Evolutionary conservation across 805 yeast species (phyloP), one percentile per base, ranked within the genome.

Genomic region (Zygoascus biomembranicola): DNA sequence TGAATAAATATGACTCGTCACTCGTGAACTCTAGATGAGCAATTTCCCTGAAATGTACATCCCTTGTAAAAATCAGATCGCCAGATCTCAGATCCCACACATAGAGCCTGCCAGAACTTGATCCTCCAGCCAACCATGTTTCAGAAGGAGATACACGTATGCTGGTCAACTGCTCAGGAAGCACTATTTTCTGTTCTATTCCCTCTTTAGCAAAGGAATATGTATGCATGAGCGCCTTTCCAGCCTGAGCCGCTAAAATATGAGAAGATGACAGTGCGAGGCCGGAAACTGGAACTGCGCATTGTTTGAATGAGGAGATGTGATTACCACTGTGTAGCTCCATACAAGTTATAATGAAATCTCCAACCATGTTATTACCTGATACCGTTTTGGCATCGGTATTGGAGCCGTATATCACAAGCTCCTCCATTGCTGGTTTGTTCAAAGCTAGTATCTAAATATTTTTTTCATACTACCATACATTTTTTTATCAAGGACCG

Each of bases 71-170:
- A 23, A 90, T 63, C 47, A 94, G 73, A 23, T 79, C 69, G 0
- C 98, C 98, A 1, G 94, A 84, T 9, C 76, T 68, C 50, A 90
- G 64, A 61, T 89, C 96, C 98, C 98, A 92, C 1, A 90, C 67
- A 63, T 86, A 86, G 14, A 94, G 57, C 59, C 82, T 79, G 11
- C 98, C 98, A n/a, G 84, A 63, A 55, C 73, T 65, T 51, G 94
- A 76, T 55, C 92, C 90, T 45, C 85, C 95, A 6, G 81, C 84
- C 26, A 94, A 61, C 67, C 60, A 71, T 54, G 43, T 71, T 61
- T 62, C 71, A 66, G 66, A 70, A 51, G 64, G 73, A 60, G 71
- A 71, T 3, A 79, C 61, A 0, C 78, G 71, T 49, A 88, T 61
- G 63, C 88, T 79, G 13, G 78, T 69, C 43, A 90, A 68, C 51